phyloP scores from a whole-genome alignment of 2,329 filamentous ascomycete species.

The Apiospora koreana region DNA sequence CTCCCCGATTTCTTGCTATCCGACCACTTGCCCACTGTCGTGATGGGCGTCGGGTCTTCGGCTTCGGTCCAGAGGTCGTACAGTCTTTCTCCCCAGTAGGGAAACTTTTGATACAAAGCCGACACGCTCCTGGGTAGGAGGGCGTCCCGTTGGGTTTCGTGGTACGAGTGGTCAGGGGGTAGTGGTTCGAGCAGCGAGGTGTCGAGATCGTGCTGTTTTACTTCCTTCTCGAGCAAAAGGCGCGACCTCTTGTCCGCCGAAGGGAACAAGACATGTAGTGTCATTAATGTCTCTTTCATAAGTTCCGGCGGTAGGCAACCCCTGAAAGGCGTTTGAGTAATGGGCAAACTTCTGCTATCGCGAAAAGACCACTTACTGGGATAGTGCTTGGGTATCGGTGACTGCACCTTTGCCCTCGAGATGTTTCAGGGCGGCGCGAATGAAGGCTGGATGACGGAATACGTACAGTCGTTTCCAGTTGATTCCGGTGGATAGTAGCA shows the following conservation, averaged over 20 bases:
- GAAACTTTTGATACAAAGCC: conserved; percentile 10
- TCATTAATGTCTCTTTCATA: not conserved
- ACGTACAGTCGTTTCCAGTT: conserved; percentile 10
- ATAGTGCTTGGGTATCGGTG: no score
- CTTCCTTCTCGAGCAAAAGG: not conserved
- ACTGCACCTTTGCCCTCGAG: not conserved
- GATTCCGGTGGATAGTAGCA: not conserved
- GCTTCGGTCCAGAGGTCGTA: conserved; percentile 15
- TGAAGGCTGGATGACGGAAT: conserved; percentile 10
- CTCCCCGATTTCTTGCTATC: conserved; percentile 14
- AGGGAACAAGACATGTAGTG: not conserved
- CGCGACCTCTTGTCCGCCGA: not conserved
- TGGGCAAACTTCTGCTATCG: rapidly evolving
- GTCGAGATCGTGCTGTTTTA: not conserved
- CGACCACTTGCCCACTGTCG: conserved; percentile 12
- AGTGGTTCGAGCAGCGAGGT: not conserved
- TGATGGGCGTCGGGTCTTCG: conserved; percentile 16
- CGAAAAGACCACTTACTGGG: not conserved
- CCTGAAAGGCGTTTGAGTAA: not conserved
- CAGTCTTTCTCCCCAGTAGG: conserved; percentile 14
- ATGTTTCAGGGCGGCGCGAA: not conserved
- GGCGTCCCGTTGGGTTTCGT: not conserved
- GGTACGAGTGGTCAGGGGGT: not conserved
- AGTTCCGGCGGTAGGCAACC: not conserved
- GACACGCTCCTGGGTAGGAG: conserved; percentile 3